These are phyloP conservation scores for Rhizophagus clarus DNA, from an alignment of 192 early-diverging fungal species.

Conservation along the genomic window DNA sequence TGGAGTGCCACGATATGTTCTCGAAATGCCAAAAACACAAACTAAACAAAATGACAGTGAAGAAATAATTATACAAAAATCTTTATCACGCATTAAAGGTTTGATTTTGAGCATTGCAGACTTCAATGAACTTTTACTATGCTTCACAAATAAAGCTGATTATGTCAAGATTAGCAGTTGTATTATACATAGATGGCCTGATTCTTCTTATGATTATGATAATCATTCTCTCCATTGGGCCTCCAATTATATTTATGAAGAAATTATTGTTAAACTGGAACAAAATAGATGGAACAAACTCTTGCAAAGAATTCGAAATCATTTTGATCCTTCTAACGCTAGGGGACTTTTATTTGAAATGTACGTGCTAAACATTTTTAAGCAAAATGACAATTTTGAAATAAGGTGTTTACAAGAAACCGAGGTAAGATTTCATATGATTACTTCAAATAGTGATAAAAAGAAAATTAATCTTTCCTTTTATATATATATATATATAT, in stretches of 20 bases:
- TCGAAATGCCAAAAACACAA: slow-evolving; percentile 5
- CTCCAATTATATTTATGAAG: too few relatives aligned
- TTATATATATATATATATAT: too few relatives aligned
- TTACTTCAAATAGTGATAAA: too few relatives aligned
- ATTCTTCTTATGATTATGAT: too few relatives aligned
- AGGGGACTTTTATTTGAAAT: slow-evolving; percentile 34
- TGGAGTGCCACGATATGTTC: slow-evolving; percentile 15
- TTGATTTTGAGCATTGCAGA: slow-evolving; percentile 24
- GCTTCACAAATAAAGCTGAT: slow-evolving; percentile 21
- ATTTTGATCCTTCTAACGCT: slow-evolving; percentile 7
- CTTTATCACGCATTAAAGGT: slow-evolving; percentile 21
- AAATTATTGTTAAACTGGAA: too few relatives aligned
- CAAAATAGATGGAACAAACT: slow-evolving; percentile 13
- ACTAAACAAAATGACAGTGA: background rate
- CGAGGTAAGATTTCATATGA: too few relatives aligned
- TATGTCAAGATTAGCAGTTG: too few relatives aligned
- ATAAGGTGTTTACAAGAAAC: too few relatives aligned
- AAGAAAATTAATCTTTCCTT: too few relatives aligned
- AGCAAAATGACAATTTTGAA: too few relatives aligned
- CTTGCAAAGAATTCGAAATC: slow-evolving; percentile 29
- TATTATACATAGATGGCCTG: too few relatives aligned
- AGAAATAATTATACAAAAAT: slow-evolving; percentile 13
- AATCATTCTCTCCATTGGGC: too few relatives aligned
- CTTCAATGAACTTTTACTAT: slow-evolving; percentile 28
- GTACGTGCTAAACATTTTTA: slow-evolving; percentile 30